A percentile compares a stretch with the other conserved stretches of the same genome.
phyloP scores from a whole-genome alignment of 2,329 filamentous ascomycete species.

The Verticillium isaacii region DNA sequence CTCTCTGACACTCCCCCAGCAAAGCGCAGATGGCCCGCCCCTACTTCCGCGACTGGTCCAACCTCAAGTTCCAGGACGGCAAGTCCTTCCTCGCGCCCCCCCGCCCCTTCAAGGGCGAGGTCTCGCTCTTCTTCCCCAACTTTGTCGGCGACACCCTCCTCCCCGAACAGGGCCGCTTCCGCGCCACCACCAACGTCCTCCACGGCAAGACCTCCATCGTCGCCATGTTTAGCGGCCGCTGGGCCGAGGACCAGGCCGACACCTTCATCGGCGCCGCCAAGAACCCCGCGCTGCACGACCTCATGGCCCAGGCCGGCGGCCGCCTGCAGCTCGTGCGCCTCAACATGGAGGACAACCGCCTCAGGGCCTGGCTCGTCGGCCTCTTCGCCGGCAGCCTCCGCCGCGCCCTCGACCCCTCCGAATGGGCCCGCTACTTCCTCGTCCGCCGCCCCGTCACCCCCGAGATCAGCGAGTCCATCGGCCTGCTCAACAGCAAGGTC shows the following conservation, averaged over 20 bases:
- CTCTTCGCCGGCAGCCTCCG: constrained; percentile 52
- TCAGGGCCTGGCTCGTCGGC: constrained; percentile 57
- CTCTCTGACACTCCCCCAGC: constrained; percentile 39
- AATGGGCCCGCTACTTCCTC: constrained; percentile 59
- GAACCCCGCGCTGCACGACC: constrained; percentile 65
- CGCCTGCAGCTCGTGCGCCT: constrained; percentile 70
- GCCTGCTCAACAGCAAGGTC: constrained; percentile 81
- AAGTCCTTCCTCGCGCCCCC: constrained; percentile 88
- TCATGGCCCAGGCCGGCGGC: constrained; percentile 49
- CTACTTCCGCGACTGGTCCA: constrained; percentile 94
- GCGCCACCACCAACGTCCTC: constrained; percentile 72
- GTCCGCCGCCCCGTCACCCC: constrained; percentile 54
- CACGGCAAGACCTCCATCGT: constrained; percentile 73
- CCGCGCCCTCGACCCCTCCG: constrained; percentile 40
- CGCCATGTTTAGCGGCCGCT: constrained; percentile 73
- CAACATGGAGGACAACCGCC: constrained; percentile 78
- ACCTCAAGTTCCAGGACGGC: constrained; percentile 75
- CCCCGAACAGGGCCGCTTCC: constrained; percentile 37
- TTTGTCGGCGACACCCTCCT: constrained; percentile 73
- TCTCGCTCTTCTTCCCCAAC: constrained; percentile 91
- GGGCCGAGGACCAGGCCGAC: constrained; percentile 77
- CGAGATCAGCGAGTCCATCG: constrained; percentile 58
- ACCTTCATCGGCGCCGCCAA: constrained; percentile 62
- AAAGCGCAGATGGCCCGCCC: constrained; percentile 75
- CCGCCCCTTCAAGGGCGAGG: constrained; percentile 75